These are phyloP conservation scores for Russula sp. DNA, from an alignment of 768 basidiomycete species.

Conservation along the genomic window DNA sequence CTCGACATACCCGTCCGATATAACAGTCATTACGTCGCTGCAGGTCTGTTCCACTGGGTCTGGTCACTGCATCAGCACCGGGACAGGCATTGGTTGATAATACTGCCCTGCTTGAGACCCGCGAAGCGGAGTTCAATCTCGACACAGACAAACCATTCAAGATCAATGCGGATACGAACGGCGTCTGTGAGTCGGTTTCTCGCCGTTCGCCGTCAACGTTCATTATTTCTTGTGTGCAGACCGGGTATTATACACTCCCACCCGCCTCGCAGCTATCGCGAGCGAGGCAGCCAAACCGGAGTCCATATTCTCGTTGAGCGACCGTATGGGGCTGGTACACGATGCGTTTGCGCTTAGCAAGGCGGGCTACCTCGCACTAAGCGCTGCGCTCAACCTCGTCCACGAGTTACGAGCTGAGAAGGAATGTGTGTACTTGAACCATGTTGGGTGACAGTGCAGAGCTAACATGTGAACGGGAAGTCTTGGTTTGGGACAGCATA, in stretches of 20 bases:
- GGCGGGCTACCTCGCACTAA: conserved; percentile 73
- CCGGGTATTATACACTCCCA: conserved; percentile 81
- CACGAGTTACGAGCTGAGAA: conserved; percentile 64
- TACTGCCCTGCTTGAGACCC: conserved; percentile 55
- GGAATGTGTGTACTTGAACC: conserved; percentile 49
- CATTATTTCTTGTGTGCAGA: conserved; percentile 37
- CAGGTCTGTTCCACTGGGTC: conserved; percentile 77
- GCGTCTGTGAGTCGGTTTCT: conserved; percentile 63
- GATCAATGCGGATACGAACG: conserved; percentile 82
- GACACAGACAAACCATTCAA: conserved; percentile 79
- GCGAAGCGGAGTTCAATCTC: conserved; percentile 63
- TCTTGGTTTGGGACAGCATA: conserved; percentile 77
- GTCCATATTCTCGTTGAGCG: conserved; percentile 69
- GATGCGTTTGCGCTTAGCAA: conserved; percentile 77
- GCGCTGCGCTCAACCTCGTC: conserved; percentile 69
- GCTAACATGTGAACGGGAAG: conserved; percentile 35
- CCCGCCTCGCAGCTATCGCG: conserved; percentile 73
- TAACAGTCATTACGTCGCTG: neutral
- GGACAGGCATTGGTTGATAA: conserved; percentile 59
- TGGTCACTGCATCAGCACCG: conserved; percentile 54
- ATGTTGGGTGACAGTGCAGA: neutral
- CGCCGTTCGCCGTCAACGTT: too few species aligned
- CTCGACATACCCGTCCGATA: neutral
- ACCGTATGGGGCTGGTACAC: conserved; percentile 83
- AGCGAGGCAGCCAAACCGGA: conserved; percentile 64